phyloP scores from a whole-genome alignment of 1,139 yeast genomes.

The Groenewaldozyma auringiensis region DNA sequence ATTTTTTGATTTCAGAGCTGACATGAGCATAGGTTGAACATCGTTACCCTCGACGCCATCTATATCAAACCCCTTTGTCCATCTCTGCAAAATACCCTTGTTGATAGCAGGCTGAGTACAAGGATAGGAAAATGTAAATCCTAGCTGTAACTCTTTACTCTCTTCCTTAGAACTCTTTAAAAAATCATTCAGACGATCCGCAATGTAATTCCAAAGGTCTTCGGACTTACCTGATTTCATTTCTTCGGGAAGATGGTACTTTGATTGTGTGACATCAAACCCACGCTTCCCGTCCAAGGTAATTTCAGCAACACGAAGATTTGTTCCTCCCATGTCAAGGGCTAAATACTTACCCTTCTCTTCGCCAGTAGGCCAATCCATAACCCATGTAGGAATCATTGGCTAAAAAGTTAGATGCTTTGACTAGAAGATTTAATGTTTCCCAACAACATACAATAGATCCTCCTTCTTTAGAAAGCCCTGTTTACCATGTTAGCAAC shows the following conservation, averaged over 20 bases:
- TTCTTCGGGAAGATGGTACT: conserved; percentile 59
- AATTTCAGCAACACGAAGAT: conserved; percentile 82
- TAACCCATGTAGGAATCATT: conserved; percentile 96
- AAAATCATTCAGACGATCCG: conserved; percentile 61
- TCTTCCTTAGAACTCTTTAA: conserved; percentile 43
- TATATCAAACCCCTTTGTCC: conserved; percentile 98
- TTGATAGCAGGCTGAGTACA: conserved; percentile 78
- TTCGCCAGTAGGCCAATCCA: conserved; percentile 85
- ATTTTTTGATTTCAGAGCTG: conserved; percentile 51
- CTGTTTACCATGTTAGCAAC: conserved; percentile 25
- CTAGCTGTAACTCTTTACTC: conserved; percentile 68
- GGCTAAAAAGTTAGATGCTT: conserved; percentile 35
- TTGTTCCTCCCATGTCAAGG: conserved; percentile 93
- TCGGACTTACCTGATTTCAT: conserved; percentile 76
- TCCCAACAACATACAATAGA: conserved; percentile 39
- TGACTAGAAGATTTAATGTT: neutral
- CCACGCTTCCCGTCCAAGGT: conserved; percentile 69
- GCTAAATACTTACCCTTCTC: conserved; percentile 88
- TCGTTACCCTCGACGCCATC: conserved; percentile 91
- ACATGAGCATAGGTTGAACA: conserved; percentile 85
- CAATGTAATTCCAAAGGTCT: conserved; percentile 78
- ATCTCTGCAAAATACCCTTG: conserved; percentile 81
- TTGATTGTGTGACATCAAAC: conserved; percentile 77
- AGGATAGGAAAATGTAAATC: conserved; percentile 95
- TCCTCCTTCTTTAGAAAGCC: conserved; percentile 67